These are phyloP conservation scores for Pseudogymnoascus sp. DNA, from an alignment of 2,329 filamentous ascomycete genomes.

Conservation along the genomic window DNA sequence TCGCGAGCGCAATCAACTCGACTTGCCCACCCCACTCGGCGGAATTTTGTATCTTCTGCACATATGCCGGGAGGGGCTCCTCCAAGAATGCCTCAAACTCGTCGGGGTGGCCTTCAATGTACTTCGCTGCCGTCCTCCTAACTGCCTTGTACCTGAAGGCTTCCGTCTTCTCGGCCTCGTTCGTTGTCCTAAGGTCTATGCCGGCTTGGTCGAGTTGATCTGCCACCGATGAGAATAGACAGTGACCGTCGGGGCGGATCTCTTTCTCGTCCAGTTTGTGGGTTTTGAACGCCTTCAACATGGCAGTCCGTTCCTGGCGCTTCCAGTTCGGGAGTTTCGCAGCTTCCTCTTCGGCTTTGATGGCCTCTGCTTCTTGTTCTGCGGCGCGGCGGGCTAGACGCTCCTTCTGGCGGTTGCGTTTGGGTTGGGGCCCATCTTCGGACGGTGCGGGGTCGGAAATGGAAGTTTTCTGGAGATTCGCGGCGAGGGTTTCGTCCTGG, in stretches of 20 bases:
- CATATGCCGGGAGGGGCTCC: conserved; percentile 67
- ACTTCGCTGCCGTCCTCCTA: conserved; percentile 64
- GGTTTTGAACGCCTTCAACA: conserved; percentile 59
- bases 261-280: conserved; percentile 65
- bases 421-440: conserved; percentile 32
- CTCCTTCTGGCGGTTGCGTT: conserved; percentile 86
- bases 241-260: conserved; percentile 88
- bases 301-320: conserved; percentile 59
- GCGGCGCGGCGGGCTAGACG: conserved; percentile 82
- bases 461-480: conserved; percentile 18
- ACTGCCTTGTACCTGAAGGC: conserved; percentile 57
- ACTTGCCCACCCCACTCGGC: conserved; percentile 95
- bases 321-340: conserved; percentile 65
- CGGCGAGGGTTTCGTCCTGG: conserved; percentile 15
- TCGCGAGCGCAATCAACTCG: conserved; percentile 78
- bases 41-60: conserved; percentile 71
- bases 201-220: conserved; percentile 62
- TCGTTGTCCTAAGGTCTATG: conserved; percentile 36
- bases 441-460: conserved; percentile 19
- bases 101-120: conserved; percentile 65
- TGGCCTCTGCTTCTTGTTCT: conserved; percentile 65
- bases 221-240: conserved; percentile 84
- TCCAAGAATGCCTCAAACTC: conserved; percentile 86
- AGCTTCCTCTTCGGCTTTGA: conserved; percentile 68
- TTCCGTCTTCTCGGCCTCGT: conserved; percentile 27